Base-by-base conservation (phyloP, 768 basidiomycete genomes). In the Imleria badia region DNA sequence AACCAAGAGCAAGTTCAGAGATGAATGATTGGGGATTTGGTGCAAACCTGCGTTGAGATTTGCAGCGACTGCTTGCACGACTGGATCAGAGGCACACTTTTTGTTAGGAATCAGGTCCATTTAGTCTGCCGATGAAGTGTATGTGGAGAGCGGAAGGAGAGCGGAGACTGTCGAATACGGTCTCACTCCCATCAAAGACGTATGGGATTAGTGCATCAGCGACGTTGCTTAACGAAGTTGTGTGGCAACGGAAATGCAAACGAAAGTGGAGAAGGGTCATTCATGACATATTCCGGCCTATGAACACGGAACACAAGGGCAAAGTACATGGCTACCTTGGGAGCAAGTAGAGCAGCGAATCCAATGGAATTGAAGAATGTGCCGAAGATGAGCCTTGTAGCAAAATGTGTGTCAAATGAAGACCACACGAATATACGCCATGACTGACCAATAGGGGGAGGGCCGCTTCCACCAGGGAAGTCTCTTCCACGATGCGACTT, bases 391-490 rank as follows among this genome's bases (percentile, higher is more conserved):
- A 89, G 66, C 89, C 91, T 92, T 63, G 41, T 31, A 14, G 31
- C 20, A 22, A 48, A 14, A 36, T 34, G 20, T 34, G 20, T 10
- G 11, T 48, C 15, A 20, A 20, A 30, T 10, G 8, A 36, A n/a
- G 30, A 29, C 14, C n/a, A 48, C 17, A 19, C 13, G 14, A 3
- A 40, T 10, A 30, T 22, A 17, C 15, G 11, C 20, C 8, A 35
- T n/a, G 48, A 33, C 82, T 60, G 58, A 90, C 91, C 89, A 91
- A 73, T 76, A 79, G 0, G 87, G 78, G 0, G 89, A 89, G 4
- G 90, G 87, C 39, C 79, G 74, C 71, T 76, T 89, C 81, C 86
- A 91, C 89, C 89, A 91, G 4, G 88, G 85, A 43, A 78, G 73
- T 4, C 38, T 58, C 53, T 66, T 62, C 56, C 70, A 63, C 45